These are phyloP conservation scores for Corylus avellana DNA, from an alignment of 306 rosid genomes.

Conservation along the genomic window DNA sequence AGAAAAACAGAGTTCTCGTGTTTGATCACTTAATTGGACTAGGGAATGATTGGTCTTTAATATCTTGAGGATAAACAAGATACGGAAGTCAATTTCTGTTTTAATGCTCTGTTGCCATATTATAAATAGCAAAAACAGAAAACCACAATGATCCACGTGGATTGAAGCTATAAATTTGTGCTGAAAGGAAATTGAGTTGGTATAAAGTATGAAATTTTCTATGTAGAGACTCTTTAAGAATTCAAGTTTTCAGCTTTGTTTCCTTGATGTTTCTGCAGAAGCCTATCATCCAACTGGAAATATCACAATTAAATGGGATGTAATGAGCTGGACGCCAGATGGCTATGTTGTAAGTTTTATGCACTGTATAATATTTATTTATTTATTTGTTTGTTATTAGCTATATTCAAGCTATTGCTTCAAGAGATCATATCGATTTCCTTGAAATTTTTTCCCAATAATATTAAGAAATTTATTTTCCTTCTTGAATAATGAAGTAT, in stretches of 20 bases:
- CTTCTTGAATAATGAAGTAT: neutral
- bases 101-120: neutral
- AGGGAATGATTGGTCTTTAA: neutral
- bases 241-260: constrained; percentile 17
- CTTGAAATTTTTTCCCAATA: neutral
- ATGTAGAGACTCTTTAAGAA: constrained; percentile 3
- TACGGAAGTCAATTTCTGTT: neutral
- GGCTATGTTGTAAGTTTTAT: constrained; percentile 89
- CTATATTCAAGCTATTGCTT: neutral
- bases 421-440: neutral
- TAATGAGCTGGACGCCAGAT: constrained; percentile 84
- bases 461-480: neutral
- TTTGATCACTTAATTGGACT: neutral
- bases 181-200: no score
- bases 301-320: constrained; percentile 92
- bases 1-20: neutral
- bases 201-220: neutral
- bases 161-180: neutral
- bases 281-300: constrained; percentile 95
- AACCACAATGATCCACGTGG: neutral
- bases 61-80: neutral
- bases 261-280: constrained; percentile 46
- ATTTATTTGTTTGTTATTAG: neutral
- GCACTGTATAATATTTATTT: neutral
- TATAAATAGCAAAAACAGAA: neutral